phyloP scores from a whole-genome alignment of 169 alveolate species.

The Cryptosporidium bovis region DNA sequence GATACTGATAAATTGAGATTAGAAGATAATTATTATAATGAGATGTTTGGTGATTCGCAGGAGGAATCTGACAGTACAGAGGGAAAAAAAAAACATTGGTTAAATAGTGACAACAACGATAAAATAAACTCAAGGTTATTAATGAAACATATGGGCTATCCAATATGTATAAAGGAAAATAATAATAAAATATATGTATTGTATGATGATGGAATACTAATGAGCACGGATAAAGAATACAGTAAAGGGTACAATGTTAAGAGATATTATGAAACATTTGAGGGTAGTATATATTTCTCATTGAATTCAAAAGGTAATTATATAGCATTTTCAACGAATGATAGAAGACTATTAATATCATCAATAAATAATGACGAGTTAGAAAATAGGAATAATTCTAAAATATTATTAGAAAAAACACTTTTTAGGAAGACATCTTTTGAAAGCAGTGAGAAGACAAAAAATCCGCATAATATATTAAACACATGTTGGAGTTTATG shows the following conservation, averaged over 20 bases:
- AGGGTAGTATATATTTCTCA: slow-evolving; percentile 25
- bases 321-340: slow-evolving; percentile 49
- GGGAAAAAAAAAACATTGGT: slow-evolving; percentile 5
- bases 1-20: neutral
- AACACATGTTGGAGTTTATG: slow-evolving; percentile 31
- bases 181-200: slow-evolving; percentile 41
- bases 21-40: slow-evolving; percentile 52
- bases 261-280: slow-evolving; percentile 52
- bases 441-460: slow-evolving; percentile 10
- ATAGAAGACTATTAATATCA: slow-evolving; percentile 22
- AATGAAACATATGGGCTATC: slow-evolving; percentile 69
- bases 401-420: slow-evolving; percentile 11
- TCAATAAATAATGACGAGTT: neutral
- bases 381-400: neutral
- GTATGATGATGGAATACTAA: slow-evolving; percentile 62
- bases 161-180: slow-evolving; percentile 33
- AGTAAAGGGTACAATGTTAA: slow-evolving; percentile 20
- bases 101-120: neutral
- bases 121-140: slow-evolving; percentile 9
- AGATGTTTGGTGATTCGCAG: slow-evolving; percentile 70
- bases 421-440: slow-evolving; percentile 38
- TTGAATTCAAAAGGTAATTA: slow-evolving; percentile 32
- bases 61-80: slow-evolving; percentile 1
- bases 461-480: slow-evolving; percentile 6
- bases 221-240: slow-evolving; percentile 13